These are phyloP conservation scores for Nigrospora sphaerica DNA, from an alignment of 2,329 filamentous ascomycete species.

Conservation along the genomic window DNA sequence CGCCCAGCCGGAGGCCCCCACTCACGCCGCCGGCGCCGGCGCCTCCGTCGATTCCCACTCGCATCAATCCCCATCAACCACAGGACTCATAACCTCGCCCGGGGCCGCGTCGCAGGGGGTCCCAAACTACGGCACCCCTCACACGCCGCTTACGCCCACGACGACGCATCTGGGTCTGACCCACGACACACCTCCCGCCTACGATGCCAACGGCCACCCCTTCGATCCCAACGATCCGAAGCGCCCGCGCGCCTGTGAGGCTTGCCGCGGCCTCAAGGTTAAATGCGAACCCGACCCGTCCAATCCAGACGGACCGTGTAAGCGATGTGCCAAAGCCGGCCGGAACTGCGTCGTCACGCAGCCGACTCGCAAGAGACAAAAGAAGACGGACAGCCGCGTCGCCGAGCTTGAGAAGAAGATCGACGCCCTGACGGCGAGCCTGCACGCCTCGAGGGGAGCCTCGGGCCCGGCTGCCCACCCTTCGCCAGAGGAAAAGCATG, in stretches of 20 bases:
- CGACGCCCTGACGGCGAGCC: conserved; percentile 73
- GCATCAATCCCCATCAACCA: too few species aligned
- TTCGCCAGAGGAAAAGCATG: conserved; percentile 12
- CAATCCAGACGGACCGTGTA: conserved; percentile 58
- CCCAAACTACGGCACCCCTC: conserved; percentile 2
- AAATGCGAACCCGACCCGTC: conserved; percentile 71
- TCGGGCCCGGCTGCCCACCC: conserved; percentile 1
- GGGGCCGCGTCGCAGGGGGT: not conserved
- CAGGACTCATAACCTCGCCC: too few species aligned
- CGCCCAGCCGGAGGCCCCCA: too few species aligned
- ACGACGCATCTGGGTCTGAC: conserved; percentile 5
- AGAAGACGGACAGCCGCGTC: conserved; percentile 85
- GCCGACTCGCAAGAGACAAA: conserved; percentile 71
- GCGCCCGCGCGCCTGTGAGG: conserved; percentile 66
- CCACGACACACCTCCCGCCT: conserved; percentile 9
- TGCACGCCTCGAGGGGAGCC: conserved; percentile 48
- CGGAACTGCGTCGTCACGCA: conserved; percentile 71
- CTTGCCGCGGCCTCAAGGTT: conserved; percentile 71
- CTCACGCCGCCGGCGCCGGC: too few species aligned
- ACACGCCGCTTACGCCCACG: conserved; percentile 14
- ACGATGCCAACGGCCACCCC: conserved; percentile 6
- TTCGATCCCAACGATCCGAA: conserved; percentile 45
- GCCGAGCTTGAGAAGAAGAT: conserved; percentile 91
- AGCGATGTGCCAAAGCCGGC: conserved; percentile 74
- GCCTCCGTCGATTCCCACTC: too few species aligned